Conservation (phyloP, 257 asterid species). For the Lithospermum erythrorhizon region DNA sequence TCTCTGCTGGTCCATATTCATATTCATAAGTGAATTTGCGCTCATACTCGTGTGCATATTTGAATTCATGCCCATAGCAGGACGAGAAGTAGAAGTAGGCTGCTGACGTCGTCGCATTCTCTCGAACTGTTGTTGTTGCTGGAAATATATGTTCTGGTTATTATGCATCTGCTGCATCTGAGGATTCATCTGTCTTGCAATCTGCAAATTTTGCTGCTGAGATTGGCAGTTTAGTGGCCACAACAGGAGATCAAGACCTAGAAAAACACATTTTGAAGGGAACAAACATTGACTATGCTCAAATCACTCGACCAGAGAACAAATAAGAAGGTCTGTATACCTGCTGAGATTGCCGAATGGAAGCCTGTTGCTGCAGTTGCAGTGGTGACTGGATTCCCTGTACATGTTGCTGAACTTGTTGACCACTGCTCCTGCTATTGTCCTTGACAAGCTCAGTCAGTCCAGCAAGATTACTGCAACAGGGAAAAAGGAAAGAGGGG, state of each 20-base stretch:
- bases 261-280: not conserved
- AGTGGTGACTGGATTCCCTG: constrained; percentile 57
- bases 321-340: constrained; percentile 12
- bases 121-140: constrained; percentile 80
- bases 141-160: constrained; percentile 52
- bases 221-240: not conserved
- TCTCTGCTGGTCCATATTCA: constrained; percentile 64
- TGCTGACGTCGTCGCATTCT: constrained; percentile 72
- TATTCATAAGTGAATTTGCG: constrained; percentile 7
- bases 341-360: constrained; percentile 68
- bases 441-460: constrained; percentile 76
- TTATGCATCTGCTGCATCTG: constrained; percentile 66
- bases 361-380: constrained; percentile 53
- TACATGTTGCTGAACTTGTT: constrained; percentile 53
- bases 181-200: constrained; percentile 63
- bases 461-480: constrained; percentile 59
- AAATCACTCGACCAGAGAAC: not conserved
- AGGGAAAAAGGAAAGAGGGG: not conserved
- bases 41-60: constrained; percentile 27
- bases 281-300: not conserved
- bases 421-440: constrained; percentile 46
- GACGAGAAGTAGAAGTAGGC: constrained; percentile 53
- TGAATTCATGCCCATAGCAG: constrained; percentile 38
- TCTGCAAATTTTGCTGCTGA: constrained; percentile 26
- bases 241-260: not conserved